phyloP scores from a whole-genome alignment of 352 stramenopile species.

The Pythium oligandrum region DNA sequence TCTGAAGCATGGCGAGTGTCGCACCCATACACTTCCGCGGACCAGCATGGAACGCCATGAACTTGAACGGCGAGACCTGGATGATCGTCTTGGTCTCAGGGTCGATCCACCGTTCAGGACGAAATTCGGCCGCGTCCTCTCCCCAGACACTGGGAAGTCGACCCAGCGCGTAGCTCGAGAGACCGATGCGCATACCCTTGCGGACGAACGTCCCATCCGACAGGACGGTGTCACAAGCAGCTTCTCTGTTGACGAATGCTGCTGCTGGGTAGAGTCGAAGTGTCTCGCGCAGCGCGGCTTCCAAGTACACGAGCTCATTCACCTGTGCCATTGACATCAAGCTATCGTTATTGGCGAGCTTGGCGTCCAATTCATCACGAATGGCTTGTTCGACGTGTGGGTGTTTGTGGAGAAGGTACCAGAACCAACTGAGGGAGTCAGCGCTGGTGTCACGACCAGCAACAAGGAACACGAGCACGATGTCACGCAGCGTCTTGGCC shows the following conservation, averaged over 20 bases:
- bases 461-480: conserved; percentile 42
- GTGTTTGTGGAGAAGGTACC: conserved; percentile 41
- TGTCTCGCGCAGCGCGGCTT: conserved; percentile 54
- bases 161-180: conserved; percentile 51
- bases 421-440: conserved; percentile 52
- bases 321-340: conserved; percentile 34
- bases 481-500: conserved; percentile 24
- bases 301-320: conserved; percentile 48
- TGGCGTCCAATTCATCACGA: conserved; percentile 22
- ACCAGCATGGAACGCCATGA: conserved; percentile 64
- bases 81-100: conserved; percentile 25
- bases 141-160: conserved; percentile 54
- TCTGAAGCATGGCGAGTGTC: conserved; percentile 64
- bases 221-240: conserved; percentile 40
- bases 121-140: conserved; percentile 37
- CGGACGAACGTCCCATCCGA: conserved; percentile 64
- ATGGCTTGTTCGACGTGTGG: conserved; percentile 34
- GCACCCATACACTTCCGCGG: conserved; percentile 63
- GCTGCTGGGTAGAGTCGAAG: conserved; percentile 55
- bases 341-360: neutral
- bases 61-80: conserved; percentile 46
- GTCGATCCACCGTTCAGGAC: conserved; percentile 58
- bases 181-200: conserved; percentile 35
- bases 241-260: conserved; percentile 36
- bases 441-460: conserved; percentile 51